Conservation (phyloP, 1,284 basidiomycete genomes). For the Austroboletus novae-zelandiae region DNA sequence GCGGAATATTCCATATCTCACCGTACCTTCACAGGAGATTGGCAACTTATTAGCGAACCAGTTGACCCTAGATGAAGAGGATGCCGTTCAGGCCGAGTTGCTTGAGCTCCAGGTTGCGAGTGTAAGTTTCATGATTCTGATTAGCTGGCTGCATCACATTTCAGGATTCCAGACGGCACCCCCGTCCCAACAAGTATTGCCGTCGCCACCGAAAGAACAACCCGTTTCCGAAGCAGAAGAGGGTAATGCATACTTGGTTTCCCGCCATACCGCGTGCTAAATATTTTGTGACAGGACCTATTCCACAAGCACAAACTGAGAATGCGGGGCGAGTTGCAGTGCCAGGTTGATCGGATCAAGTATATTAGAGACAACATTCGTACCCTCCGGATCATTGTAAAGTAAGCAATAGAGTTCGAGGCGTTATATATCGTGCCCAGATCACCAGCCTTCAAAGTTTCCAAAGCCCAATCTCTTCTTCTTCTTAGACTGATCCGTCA, state of each 20-base stretch:
- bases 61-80: constrained; percentile 89
- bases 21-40: constrained; percentile 67
- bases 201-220: constrained; percentile 42
- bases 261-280: constrained; percentile 3
- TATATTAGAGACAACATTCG: not conserved
- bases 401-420: constrained; percentile 10
- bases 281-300: constrained; percentile 6
- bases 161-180: constrained; percentile 16
- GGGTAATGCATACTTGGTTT: constrained; percentile 21
- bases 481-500: constrained; percentile 57
- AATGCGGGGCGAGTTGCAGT: constrained; percentile 18
- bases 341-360: constrained; percentile 17
- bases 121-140: constrained; percentile 34
- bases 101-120: constrained; percentile 62
- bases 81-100: constrained; percentile 86
- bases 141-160: not conserved
- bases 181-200: constrained; percentile 14
- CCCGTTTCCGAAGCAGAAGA: constrained; percentile 34
- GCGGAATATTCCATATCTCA: not conserved
- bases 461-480: constrained; percentile 78
- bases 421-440: not conserved
- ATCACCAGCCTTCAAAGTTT: constrained; percentile 72
- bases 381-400: constrained; percentile 13
- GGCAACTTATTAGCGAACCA: constrained; percentile 82
- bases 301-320: not conserved